Evolutionary conservation across 73 alveolate genomes (phyloP), one percentile per base, ranked within the genome.

Genomic region (Tetrahymena malaccensis): DNA sequence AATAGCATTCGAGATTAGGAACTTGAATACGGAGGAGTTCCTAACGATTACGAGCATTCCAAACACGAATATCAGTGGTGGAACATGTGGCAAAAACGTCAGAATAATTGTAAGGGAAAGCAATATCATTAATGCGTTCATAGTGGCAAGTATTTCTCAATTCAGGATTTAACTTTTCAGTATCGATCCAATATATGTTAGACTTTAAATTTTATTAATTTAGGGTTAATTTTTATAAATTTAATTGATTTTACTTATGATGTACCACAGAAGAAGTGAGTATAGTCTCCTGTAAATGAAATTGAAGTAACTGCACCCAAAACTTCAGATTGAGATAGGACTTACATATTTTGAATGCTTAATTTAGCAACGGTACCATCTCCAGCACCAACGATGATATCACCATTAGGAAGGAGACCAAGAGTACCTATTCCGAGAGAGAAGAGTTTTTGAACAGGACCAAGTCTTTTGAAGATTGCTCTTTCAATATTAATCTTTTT

Each of bases 51-150:
- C 94, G 94, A 35, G 98, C 98, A 97, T 98, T 98, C 99, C 99
- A 98, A 10, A 99, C 99, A 94, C 99, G 96, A 84, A 99, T 97
- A 95, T 99, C 99, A 94, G 98, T 98, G 38, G 95, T 95, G 19
- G 99, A 98, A 97, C 99, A 98, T 35, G 99, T 99, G 33, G 99
- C 99, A 96, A 99, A 99, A 43, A 99, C 99, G 22, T 98, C 99
- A 13, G 99, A 96, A 94, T 97, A 98, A 25, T 94, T 95, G 43
- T 96, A 94, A 40, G 99, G 99, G 97, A 98, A 97, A 4, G 98
- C 97, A 57, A 97, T 97, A 94, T 98, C 99, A 94, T 99, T 99
- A 95, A 99, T 98, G 94, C 98, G 96, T 96, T 98, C 99, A 85
- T 98, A 98, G 94, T 99, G 99, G 96, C 99, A 99, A 37, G 99